Conservation (phyloP, 2,329 filamentous ascomycete species). For the Pseudocercospora musae region DNA sequence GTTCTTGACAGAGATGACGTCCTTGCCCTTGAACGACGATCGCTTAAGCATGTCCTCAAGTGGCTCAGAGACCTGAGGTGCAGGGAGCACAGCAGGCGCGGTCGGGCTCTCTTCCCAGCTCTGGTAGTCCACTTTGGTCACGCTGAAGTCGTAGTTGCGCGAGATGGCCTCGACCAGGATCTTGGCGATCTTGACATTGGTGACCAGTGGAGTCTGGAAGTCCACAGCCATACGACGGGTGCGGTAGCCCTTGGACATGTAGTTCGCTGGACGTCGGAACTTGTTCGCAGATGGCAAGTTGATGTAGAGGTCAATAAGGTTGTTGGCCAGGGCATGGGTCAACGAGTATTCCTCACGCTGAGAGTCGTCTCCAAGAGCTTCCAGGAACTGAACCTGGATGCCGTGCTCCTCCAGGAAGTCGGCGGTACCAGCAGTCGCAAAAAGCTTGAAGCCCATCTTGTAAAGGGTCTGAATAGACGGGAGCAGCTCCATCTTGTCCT, state of each 20-base stretch:
- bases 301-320: conserved; percentile 98
- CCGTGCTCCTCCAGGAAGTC: conserved; percentile 94
- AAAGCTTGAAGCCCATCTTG: conserved; percentile 89
- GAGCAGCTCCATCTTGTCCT: conserved; percentile 97
- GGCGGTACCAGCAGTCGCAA: conserved; percentile 91
- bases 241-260: conserved; percentile 96
- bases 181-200: conserved; percentile 99
- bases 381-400: conserved; percentile 88
- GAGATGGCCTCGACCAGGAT: conserved; percentile 92
- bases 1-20: conserved; percentile 88
- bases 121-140: conserved; percentile 84
- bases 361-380: conserved; percentile 74
- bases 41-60: conserved; percentile 70
- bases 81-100: conserved; percentile 28
- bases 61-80: conserved; percentile 52
- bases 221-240: conserved; percentile 97
- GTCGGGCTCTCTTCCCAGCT: conserved; percentile 58
- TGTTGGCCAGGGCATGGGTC: conserved; percentile 94
- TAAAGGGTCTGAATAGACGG: conserved; percentile 87
- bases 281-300: conserved; percentile 98
- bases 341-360: conserved; percentile 96
- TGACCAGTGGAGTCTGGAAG: conserved; percentile 93
- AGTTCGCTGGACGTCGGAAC: conserved; percentile 93
- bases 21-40: conserved; percentile 83
- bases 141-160: conserved; percentile 78